These are phyloP conservation scores for Debaryomycetaceae sp. DNA, from an alignment of 1,139 yeast genomes.

Conservation along the genomic window DNA sequence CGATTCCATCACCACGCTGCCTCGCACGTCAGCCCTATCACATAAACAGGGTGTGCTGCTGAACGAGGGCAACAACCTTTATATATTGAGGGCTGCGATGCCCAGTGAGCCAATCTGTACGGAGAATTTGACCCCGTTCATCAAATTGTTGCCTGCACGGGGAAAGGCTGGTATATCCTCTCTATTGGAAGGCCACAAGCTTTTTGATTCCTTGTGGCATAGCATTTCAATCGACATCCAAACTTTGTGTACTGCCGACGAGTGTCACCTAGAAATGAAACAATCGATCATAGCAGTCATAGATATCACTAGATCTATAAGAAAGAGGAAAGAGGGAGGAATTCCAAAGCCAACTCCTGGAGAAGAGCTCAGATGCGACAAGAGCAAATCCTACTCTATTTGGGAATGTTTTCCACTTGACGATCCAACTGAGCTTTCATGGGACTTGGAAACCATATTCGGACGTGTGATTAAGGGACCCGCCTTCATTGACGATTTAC, in stretches of 20 bases:
- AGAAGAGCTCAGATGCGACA: slow-evolving; percentile 68
- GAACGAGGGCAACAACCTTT: slow-evolving; percentile 37
- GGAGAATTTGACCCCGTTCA: slow-evolving; percentile 90
- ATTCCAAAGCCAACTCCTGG: slow-evolving; percentile 80
- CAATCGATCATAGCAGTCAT: slow-evolving; percentile 75
- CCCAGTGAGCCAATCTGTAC: slow-evolving; percentile 98
- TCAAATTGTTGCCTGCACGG: slow-evolving; percentile 85
- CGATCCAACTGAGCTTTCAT: slow-evolving; percentile 49
- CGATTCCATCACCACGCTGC: slow-evolving; percentile 72
- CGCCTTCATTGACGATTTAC: slow-evolving; percentile 46
- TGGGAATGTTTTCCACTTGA: slow-evolving; percentile 79
- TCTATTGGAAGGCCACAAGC: slow-evolving; percentile 86
- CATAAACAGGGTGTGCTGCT: slow-evolving; percentile 13
- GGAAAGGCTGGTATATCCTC: slow-evolving; percentile 90
- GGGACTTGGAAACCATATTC: slow-evolving; percentile 62
- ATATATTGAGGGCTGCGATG: slow-evolving; percentile 74
- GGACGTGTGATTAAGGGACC: slow-evolving; percentile 67
- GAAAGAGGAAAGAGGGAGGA: slow-evolving; percentile 57
- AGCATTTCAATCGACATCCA: slow-evolving; percentile 82
- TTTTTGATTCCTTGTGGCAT: slow-evolving; percentile 96
- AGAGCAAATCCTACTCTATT: slow-evolving; percentile 49
- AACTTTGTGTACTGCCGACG: slow-evolving; percentile 45
- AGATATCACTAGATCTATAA: slow-evolving; percentile 64
- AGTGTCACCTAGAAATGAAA: slow-evolving; percentile 56
- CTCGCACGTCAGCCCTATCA: slow-evolving; percentile 31